A percentile compares a stretch with the other conserved stretches of the same genome.
Conservation (phyloP, 164 flowering plant species). For the Aristolochia californica region DNA sequence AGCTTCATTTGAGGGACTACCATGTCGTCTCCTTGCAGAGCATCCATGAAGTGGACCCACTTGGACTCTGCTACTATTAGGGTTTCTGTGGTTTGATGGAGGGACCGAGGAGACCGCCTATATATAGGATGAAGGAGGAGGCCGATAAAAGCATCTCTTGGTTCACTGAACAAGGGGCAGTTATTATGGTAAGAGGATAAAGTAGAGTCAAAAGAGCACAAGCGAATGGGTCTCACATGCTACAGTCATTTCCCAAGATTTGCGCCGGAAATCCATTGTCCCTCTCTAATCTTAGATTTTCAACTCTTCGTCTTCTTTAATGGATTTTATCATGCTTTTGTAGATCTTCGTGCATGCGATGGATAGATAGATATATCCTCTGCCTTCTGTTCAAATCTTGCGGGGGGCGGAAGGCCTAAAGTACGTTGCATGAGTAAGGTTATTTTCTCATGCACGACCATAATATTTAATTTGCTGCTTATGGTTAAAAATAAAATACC, state of each 20-base stretch:
- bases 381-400: too few species aligned
- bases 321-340: neutral
- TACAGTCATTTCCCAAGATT: constrained; percentile 4
- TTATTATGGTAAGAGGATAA: neutral
- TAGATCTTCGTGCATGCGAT: too few species aligned
- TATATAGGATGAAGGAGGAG: neutral
- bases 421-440: too few species aligned
- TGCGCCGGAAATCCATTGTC: constrained; percentile 5
- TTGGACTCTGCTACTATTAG: too few species aligned
- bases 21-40: constrained; percentile 38
- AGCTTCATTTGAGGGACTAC: constrained; percentile 54
- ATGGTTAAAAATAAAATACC: too few species aligned
- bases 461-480: too few species aligned
- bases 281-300: neutral
- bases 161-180: neutral
- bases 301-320: neutral
- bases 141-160: neutral
- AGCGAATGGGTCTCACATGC: constrained; percentile 1
- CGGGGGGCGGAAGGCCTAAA: too few species aligned
- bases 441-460: too few species aligned
- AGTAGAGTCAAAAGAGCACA: neutral
- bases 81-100: too few species aligned
- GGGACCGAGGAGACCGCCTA: too few species aligned
- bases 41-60: too few species aligned
- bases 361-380: too few species aligned